A percentile compares a stretch with the other conserved stretches of the same genome.
Conservation (phyloP, 768 basidiomycete species). For the Russula earlei region DNA sequence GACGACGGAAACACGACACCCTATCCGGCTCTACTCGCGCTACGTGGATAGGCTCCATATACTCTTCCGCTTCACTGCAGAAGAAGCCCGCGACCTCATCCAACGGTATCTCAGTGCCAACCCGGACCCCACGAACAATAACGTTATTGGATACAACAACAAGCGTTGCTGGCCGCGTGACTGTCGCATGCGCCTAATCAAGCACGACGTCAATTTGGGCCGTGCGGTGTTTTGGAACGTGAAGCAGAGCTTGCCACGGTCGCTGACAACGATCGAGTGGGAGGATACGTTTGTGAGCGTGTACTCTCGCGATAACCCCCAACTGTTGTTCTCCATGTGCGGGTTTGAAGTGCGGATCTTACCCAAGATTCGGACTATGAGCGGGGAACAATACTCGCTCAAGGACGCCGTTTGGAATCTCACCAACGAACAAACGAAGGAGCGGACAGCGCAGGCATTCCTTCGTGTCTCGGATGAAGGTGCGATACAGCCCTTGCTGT, state of each 20-base stretch:
- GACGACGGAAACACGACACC: constrained; percentile 90
- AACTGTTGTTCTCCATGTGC: constrained; percentile 95
- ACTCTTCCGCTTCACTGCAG: constrained; percentile 94
- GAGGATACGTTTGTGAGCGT: constrained; percentile 97
- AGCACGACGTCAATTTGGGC: constrained; percentile 98
- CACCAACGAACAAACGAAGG: constrained; percentile 95
- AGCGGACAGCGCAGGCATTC: constrained; percentile 96
- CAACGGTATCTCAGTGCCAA: constrained; percentile 96
- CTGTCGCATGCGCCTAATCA: constrained; percentile 97
- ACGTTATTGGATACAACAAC: constrained; percentile 98
- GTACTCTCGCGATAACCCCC: constrained; percentile 96
- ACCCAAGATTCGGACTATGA: constrained; percentile 91
- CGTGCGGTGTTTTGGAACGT: constrained; percentile 99
- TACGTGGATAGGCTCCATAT: constrained; percentile 94
- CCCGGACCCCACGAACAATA: constrained; percentile 98
- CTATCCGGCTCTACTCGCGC: constrained; percentile 95
- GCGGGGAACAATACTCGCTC: constrained; percentile 93
- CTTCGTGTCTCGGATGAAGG: constrained; percentile 95
- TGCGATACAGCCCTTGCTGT: constrained; percentile 20
- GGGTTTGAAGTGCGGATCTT: constrained; percentile 98
- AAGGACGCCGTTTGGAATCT: constrained; percentile 96
- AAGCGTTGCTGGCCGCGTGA: constrained; percentile 99
- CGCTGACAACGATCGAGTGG: constrained; percentile 98
- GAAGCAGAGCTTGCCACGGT: constrained; percentile 91
- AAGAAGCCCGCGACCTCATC: constrained; percentile 94